phyloP scores from a whole-genome alignment of 257 asterid genomes.

The Dorcoceras hygrometricum region DNA sequence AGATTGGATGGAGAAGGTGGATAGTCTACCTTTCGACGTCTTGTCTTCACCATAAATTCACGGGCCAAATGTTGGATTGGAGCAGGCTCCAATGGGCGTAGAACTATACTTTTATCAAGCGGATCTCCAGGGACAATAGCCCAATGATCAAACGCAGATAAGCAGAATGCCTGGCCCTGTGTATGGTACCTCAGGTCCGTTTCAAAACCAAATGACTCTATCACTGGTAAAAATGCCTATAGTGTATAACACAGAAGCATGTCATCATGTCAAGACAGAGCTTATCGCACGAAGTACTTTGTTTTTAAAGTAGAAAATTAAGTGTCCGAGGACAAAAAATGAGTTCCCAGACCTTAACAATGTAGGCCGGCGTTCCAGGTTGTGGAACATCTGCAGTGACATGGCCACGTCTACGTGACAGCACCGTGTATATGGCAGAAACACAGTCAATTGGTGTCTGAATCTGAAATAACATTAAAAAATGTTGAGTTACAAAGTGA shows the following conservation, averaged over 20 bases:
- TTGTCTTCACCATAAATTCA: constrained; percentile 95
- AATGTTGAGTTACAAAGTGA: constrained; percentile 20
- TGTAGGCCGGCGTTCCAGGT: constrained; percentile 95
- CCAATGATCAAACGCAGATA: constrained; percentile 93
- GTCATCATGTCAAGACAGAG: neutral
- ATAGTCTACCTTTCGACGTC: constrained; percentile 86
- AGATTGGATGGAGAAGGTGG: neutral
- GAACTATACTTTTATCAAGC: constrained; percentile 82
- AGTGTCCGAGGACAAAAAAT: neutral
- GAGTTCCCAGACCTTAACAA: constrained; percentile 66
- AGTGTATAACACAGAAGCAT: constrained; percentile 13
- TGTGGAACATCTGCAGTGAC: constrained; percentile 97
- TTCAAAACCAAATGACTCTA: constrained; percentile 95
- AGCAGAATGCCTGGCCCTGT: constrained; percentile 92
- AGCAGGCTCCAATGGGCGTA: constrained; percentile 95
- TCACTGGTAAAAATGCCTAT: constrained; percentile 93
- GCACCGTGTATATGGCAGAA: constrained; percentile 86
- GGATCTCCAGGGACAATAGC: constrained; percentile 98
- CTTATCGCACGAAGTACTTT: neutral
- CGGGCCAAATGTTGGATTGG: constrained; percentile 96
- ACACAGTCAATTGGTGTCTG: constrained; percentile 98
- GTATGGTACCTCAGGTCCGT: constrained; percentile 97
- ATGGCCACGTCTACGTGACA: constrained; percentile 96
- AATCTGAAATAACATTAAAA: constrained; percentile 50
- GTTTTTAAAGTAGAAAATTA: neutral